These are phyloP conservation scores for Saccharomyces hybrid DNA, from an alignment of 1,139 yeast genomes.

Conservation along the genomic window DNA sequence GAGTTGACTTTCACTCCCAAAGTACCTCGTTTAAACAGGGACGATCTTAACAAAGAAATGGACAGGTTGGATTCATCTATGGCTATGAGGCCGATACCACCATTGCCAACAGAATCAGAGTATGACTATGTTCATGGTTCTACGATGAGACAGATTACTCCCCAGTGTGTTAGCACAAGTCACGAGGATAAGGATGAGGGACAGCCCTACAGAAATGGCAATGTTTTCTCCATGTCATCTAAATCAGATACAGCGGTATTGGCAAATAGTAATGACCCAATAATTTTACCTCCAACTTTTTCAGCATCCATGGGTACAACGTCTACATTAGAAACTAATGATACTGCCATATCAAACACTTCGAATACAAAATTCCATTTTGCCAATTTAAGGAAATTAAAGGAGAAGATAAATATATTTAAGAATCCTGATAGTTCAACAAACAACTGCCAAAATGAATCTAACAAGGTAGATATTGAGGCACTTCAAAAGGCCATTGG, in stretches of 20 bases:
- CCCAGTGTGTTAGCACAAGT: slow-evolving; percentile 7
- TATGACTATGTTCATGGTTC: slow-evolving; percentile 28
- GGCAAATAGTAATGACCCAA: background rate
- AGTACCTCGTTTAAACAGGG: slow-evolving; percentile 33
- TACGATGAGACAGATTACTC: slow-evolving; percentile 22
- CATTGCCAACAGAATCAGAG: slow-evolving; percentile 29
- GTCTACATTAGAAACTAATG: slow-evolving; percentile 17
- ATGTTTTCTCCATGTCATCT: background rate
- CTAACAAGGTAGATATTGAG: slow-evolving; percentile 26
- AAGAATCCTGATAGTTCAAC: slow-evolving; percentile 24
- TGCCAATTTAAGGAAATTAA: slow-evolving; percentile 30
- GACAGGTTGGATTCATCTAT: slow-evolving; percentile 24
- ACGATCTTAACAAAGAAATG: slow-evolving; percentile 10
- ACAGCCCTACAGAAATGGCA: background rate
- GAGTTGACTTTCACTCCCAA: slow-evolving; percentile 88
- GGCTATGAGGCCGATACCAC: slow-evolving; percentile 34
- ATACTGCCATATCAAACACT: slow-evolving; percentile 17
- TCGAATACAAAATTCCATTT: slow-evolving; percentile 29
- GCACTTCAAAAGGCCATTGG: slow-evolving; percentile 33
- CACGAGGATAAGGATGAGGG: background rate
- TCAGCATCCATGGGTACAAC: slow-evolving; percentile 22
- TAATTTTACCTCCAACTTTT: slow-evolving; percentile 13
- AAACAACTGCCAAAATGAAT: slow-evolving; percentile 7
- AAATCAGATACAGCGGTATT: background rate
- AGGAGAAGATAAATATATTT: slow-evolving; percentile 30